Evolutionary conservation across 139 green algal species (phyloP), one percentile per base, ranked within the genome.

Genomic region (Chloropicon primus): DNA sequence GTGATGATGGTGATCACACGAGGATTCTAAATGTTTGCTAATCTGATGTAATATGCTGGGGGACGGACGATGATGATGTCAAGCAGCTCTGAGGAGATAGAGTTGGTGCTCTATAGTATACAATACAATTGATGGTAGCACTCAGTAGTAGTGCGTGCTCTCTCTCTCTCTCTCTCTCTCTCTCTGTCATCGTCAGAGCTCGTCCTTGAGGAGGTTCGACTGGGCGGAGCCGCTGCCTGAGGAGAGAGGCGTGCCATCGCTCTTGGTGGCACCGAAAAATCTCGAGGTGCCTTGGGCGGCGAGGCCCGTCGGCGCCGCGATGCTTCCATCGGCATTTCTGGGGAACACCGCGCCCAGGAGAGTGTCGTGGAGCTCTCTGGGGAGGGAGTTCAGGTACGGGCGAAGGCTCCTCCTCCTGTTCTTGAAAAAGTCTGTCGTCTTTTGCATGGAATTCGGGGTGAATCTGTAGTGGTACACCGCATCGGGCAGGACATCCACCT

Each of bases 401-500:
- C 80, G 76, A 28, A 84, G 27, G 1, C 72, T 77, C 22, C 80
- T 62, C 24, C 62, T 74, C n/a, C 80, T 28, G 80, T 84, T 84
- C 1, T 22, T 22, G 27, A 78, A 81, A 73, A 80, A 84, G 74
- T 84, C 54, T 17, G 80, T 84, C 29, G 26, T 84, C 72, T 81
- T 81, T 54, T 84, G 80, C 80, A 84, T 84, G 1, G 27, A 77
- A 72, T 74, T 74, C 22, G 75, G 53, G 22, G 77, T 82, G 72
- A 84, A 84, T 1, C 80, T 76, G 73, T 84, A 84, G 53, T 74
- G 54, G 73, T 84, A 84, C 27, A 84, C 26, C 27, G 80, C 24
- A 1, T 82, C 80, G 2, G 80, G 77, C 17, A 84, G 26, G 77
- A 84, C 76, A 26, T 74, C 26, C 22, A 79, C 79, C 54, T 77